These are phyloP conservation scores for Trichomonas vaginalis DNA, from an alignment of 208 protist genomes.

Conservation along the genomic window DNA sequence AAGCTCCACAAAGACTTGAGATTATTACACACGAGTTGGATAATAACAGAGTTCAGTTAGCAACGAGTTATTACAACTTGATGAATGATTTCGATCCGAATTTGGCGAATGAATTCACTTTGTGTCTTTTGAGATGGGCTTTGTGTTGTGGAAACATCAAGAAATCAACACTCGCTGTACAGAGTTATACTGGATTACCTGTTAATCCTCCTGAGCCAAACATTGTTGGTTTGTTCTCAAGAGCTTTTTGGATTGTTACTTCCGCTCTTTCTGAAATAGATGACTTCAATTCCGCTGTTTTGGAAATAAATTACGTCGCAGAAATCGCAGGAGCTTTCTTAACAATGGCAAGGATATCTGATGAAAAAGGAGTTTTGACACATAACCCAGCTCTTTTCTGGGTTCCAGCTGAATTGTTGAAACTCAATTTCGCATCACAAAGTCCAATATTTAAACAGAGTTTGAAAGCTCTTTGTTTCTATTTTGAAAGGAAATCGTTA, in stretches of 20 bases:
- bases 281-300: background rate
- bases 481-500: too few species aligned
- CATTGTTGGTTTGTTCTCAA: background rate
- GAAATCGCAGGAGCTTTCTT: background rate
- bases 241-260: background rate
- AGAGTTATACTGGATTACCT: background rate
- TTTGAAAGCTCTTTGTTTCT: too few species aligned
- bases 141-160: background rate
- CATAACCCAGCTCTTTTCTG: background rate
- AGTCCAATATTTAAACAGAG: too few species aligned
- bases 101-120: background rate
- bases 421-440: too few species aligned
- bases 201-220: background rate
- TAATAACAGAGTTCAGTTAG: background rate
- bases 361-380: background rate
- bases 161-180: background rate
- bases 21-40: too few species aligned
- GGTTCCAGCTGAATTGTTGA: background rate
- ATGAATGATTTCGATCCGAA: background rate
- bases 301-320: background rate
- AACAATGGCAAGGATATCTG: background rate
- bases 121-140: background rate
- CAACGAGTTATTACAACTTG: background rate
- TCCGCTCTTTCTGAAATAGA: background rate
- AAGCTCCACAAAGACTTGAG: too few species aligned